Conservation (phyloP, 1,284 basidiomycete genomes). For the Puccinia polysora region DNA sequence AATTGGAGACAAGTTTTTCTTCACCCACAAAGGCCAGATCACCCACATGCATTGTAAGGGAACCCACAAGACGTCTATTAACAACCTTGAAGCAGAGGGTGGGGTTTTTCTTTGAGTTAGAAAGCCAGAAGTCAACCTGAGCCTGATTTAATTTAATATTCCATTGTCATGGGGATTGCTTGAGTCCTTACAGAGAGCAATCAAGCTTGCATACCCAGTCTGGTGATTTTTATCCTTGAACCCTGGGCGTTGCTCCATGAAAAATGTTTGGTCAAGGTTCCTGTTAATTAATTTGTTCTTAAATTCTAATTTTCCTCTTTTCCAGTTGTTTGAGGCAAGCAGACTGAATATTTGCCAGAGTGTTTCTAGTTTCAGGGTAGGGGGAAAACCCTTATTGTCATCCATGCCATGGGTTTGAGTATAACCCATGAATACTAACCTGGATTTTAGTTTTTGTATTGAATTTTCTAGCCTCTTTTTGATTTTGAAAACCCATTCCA, state of each 20-base stretch:
- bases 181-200: neutral
- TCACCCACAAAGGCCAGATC: neutral
- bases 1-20: neutral
- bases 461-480: neutral
- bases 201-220: neutral
- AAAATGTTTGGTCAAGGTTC: neutral
- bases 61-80: neutral
- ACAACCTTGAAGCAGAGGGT: neutral
- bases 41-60: neutral
- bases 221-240: neutral
- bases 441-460: neutral
- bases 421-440: neutral
- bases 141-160: neutral
- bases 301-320: neutral
- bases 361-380: neutral
- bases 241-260: neutral
- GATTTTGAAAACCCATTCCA: neutral
- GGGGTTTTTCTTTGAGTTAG: neutral
- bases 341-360: neutral
- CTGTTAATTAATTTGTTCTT: neutral
- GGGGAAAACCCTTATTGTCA: neutral
- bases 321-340: neutral
- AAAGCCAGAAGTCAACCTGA: neutral
- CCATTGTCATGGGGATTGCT: slow-evolving; percentile 1
- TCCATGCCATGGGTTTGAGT: neutral